phyloP scores from a whole-genome alignment of 2,329 filamentous ascomycete genomes.

The Raffaelea deltoideospora region DNA sequence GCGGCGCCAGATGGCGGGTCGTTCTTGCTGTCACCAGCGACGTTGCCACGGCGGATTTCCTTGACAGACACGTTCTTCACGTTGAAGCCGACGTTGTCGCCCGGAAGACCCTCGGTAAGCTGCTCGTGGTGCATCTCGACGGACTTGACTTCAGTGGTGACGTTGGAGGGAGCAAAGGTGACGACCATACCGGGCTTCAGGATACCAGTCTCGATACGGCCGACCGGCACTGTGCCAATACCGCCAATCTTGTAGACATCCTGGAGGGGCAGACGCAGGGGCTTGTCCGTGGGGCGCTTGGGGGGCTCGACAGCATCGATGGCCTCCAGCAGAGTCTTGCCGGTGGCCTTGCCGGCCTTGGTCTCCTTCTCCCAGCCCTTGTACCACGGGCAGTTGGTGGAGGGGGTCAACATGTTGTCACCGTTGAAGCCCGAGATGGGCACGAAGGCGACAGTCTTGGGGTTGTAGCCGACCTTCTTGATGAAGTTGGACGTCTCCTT shows the following conservation, averaged over 20 bases:
- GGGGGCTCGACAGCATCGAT: slow-evolving; percentile 93
- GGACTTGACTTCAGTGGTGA: slow-evolving; percentile 99
- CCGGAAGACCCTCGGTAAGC: slow-evolving; percentile 84
- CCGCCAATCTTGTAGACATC: slow-evolving; percentile 99
- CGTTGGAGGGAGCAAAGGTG: slow-evolving; percentile 94
- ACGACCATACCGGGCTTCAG: slow-evolving; percentile 90
- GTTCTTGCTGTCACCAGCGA: slow-evolving; percentile 99
- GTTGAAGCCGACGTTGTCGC: slow-evolving; percentile 99
- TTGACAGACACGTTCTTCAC: slow-evolving; percentile 99
- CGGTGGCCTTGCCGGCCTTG: slow-evolving; percentile 70
- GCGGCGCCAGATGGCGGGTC: slow-evolving; percentile 81
- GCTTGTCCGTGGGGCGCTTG: slow-evolving; percentile 92
- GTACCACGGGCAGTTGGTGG: slow-evolving; percentile 98
- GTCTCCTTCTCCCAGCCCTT: slow-evolving; percentile 99
- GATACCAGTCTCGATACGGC: slow-evolving; percentile 99
- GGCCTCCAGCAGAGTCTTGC: slow-evolving; percentile 98
- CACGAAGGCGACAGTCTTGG: slow-evolving; percentile 95
- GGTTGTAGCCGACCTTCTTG: slow-evolving; percentile 99
- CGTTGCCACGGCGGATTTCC: slow-evolving; percentile 99
- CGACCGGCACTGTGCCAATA: slow-evolving; percentile 99
- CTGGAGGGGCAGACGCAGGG: slow-evolving; percentile 98
- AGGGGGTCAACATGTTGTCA: slow-evolving; percentile 95
- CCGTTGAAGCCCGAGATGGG: slow-evolving; percentile 99
- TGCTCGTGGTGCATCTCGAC: slow-evolving; percentile 99
- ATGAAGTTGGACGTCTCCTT: slow-evolving; percentile 99